Base-by-base conservation (phyloP, 768 basidiomycete genomes). In the Pleurotus tuoliensis region DNA sequence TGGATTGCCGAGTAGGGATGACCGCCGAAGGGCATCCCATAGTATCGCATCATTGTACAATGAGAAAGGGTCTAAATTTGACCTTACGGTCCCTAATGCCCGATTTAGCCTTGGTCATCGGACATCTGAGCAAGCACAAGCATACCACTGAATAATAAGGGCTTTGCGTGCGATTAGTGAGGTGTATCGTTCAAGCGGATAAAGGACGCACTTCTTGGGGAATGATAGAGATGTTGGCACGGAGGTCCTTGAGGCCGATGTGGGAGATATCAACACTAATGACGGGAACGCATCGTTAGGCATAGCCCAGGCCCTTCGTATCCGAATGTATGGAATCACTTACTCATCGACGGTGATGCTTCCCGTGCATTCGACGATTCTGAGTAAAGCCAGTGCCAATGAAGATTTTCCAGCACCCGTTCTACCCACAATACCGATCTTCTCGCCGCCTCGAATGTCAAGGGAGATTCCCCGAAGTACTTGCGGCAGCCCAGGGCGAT, bases 11-110 rank as follows among this genome's bases (percentile, higher is more conserved):
- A 76, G 68, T 3, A 78, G 59, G 63, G 64, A 72, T 1, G 88
- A 82, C 38, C 87, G 78, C 16, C 81, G 80, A n/a, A 92, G 73
- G 3, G 90, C 88, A 66, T 88, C 86, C 82, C 86, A 88, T 2
- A 92, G 68, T 8, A 76, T 71, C 4, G 84, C 84, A 61, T 87
- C 83, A 54, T 82, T 81, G 59, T 83, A 88, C 67, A 68, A 75
- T 65, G 67, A 82, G 72, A 77, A 92, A 61, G 86, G 73, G 70
- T 76, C 84, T 58, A 82, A 74, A 58, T 76, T 86, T 56, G 73
- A 85, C 66, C 81, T 67, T 59, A 90, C 72, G 63, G 79, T 75
- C 60, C 87, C 73, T 84, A 63, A 3, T 11, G 48, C 18, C 27
- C 4, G 11, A 7, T 40, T 34, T 9, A 34, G 30, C 73, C 71